Percentiles rank a stretch among this genome's conserved stretches.
phyloP scores from a whole-genome alignment of 2,329 filamentous ascomycete species.

The Cercospora sesami region DNA sequence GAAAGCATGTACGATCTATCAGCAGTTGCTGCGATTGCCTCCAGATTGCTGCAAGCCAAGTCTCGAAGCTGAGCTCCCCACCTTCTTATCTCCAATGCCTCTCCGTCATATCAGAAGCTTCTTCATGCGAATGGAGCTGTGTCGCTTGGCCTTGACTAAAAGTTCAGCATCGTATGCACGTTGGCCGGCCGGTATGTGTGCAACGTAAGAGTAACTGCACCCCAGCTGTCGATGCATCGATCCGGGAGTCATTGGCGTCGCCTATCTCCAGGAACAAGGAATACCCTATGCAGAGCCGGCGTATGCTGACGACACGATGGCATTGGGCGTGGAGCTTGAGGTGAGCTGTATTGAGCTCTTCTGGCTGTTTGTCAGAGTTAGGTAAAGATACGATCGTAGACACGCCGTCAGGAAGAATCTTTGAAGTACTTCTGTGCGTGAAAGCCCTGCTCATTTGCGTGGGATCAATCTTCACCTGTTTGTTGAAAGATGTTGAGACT shows the following conservation, averaged over 20 bases:
- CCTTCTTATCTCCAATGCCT: slow-evolving; percentile 26
- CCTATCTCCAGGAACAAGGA: slow-evolving; percentile 30
- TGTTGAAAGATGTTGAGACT: slow-evolving; percentile 29
- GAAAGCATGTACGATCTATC: slow-evolving; percentile 17
- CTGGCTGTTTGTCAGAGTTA: slow-evolving; percentile 17
- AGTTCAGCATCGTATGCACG: slow-evolving; percentile 5
- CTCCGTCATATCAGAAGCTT: slow-evolving; percentile 8
- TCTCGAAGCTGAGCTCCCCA: slow-evolving; percentile 17
- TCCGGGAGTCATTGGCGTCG: slow-evolving; percentile 12
- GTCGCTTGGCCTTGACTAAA: slow-evolving; percentile 26
- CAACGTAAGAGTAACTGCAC: slow-evolving; percentile 22
- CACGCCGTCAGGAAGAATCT: slow-evolving; percentile 2
- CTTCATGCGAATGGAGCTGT: slow-evolving; percentile 9
- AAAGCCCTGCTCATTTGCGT: background rate
- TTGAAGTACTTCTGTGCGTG: slow-evolving; percentile 7
- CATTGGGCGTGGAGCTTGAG: slow-evolving; percentile 19
- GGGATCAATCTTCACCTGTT: background rate
- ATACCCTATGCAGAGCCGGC: slow-evolving; percentile 17
- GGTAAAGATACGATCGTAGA: slow-evolving; percentile 20
- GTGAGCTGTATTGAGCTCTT: slow-evolving; percentile 18
- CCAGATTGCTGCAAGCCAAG: background rate
- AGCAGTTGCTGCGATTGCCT: slow-evolving; percentile 3
- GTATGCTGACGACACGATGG: slow-evolving; percentile 17
- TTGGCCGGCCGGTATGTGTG: slow-evolving; percentile 15
- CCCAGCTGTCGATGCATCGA: slow-evolving; percentile 1